phyloP scores from a whole-genome alignment of 1,139 yeast genomes.

The Candida neerlandica region DNA sequence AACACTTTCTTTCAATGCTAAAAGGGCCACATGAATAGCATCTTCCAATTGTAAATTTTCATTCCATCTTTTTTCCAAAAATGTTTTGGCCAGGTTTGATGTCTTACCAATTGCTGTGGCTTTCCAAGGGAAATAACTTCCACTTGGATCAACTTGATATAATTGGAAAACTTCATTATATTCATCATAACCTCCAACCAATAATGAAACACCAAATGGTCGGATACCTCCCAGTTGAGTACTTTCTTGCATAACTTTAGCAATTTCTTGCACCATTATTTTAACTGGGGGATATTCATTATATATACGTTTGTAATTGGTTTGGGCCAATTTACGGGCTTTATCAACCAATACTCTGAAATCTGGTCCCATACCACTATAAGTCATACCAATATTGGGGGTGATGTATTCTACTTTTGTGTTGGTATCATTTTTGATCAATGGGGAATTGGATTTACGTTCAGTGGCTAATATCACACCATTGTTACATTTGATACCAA shows the following conservation, averaged over 20 bases:
- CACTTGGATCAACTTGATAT: constrained; percentile 98
- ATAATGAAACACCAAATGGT: constrained; percentile 93
- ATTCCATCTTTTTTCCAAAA: constrained; percentile 97
- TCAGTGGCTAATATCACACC: constrained; percentile 98
- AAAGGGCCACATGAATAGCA: constrained; percentile 93
- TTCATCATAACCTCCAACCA: constrained; percentile 94
- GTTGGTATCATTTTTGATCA: constrained; percentile 74
- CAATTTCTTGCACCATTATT: constrained; percentile 90
- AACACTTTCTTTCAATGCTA: constrained; percentile 93
- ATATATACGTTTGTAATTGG: constrained; percentile 88
- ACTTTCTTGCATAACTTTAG: constrained; percentile 96
- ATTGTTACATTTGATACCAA: constrained; percentile 94
- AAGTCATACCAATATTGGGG: constrained; percentile 95
- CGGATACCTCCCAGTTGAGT: constrained; percentile 98
- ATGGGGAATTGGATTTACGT: constrained; percentile 79
- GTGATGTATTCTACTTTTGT: constrained; percentile 83
- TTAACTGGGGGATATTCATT: constrained; percentile 98
- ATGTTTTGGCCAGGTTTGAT: constrained; percentile 91
- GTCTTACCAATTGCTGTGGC: constrained; percentile 99
- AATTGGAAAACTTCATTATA: constrained; percentile 72
- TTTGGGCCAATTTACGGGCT: constrained; percentile 91
- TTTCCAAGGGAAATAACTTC: constrained; percentile 99
- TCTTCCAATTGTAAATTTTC: constrained; percentile 96
- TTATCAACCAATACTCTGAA: constrained; percentile 92
- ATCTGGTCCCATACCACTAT: constrained; percentile 99